Percentiles rank a stretch among this genome's conserved stretches.
These are phyloP conservation scores for Fagopyrum esculentum DNA, from an alignment of 148 eudicot species.

Conservation along the genomic window DNA sequence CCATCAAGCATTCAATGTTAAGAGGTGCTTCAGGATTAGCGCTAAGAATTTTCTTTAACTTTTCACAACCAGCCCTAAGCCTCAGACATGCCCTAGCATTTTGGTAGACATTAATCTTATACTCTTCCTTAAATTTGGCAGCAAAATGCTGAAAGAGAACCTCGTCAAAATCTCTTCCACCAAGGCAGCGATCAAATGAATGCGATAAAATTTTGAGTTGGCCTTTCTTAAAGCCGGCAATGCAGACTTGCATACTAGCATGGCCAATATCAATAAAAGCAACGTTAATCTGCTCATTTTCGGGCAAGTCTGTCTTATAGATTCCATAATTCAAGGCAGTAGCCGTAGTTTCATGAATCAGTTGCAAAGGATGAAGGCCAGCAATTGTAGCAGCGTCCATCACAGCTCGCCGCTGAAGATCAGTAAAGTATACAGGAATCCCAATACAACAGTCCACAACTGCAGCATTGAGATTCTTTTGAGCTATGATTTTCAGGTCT, in stretches of 20 bases:
- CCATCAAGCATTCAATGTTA: slow-evolving; percentile 92
- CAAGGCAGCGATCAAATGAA: slow-evolving; percentile 43
- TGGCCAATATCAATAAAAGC: slow-evolving; percentile 63
- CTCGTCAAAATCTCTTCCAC: slow-evolving; percentile 87
- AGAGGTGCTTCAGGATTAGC: slow-evolving; percentile 95
- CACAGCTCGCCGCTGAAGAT: slow-evolving; percentile 54
- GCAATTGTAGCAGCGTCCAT: slow-evolving; percentile 54
- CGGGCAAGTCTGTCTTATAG: slow-evolving; percentile 45
- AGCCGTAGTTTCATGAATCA: slow-evolving; percentile 56
- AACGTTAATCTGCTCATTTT: slow-evolving; percentile 31
- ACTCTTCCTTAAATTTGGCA: slow-evolving; percentile 49
- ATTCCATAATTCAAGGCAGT: slow-evolving; percentile 61
- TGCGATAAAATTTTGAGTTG: slow-evolving; percentile 56
- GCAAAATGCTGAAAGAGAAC: slow-evolving; percentile 78
- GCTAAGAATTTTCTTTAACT: slow-evolving; percentile 81
- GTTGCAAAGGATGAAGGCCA: slow-evolving; percentile 43
- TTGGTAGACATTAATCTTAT: slow-evolving; percentile 66
- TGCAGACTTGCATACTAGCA: slow-evolving; percentile 46
- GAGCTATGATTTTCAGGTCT: slow-evolving; percentile 16
- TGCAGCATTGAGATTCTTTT: slow-evolving; percentile 30
- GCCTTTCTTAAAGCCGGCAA: slow-evolving; percentile 52
- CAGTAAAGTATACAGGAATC: slow-evolving; percentile 52
- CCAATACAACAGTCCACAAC: slow-evolving; percentile 61
- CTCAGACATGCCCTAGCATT: slow-evolving; percentile 67
- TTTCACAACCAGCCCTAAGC: slow-evolving; percentile 85